phyloP scores from a whole-genome alignment of 768 basidiomycete genomes.

The Collybiopsis luxurians region DNA sequence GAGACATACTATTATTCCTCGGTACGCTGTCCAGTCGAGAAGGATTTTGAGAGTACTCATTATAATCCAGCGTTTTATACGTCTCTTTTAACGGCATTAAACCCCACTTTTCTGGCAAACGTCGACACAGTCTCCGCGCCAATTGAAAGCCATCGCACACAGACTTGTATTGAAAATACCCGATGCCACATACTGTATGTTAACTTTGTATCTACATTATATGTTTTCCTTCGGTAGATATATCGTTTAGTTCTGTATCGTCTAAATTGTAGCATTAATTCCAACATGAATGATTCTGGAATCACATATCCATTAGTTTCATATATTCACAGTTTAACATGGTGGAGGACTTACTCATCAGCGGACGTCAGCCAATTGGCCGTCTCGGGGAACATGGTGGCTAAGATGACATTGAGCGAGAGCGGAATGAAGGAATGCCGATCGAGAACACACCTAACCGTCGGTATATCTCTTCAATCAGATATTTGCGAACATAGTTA shows the following conservation, averaged over 20 bases:
- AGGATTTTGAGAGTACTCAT: background rate
- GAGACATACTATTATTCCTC: background rate
- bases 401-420: constrained; percentile 23
- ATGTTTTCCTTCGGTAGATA: no score
- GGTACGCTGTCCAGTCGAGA: background rate
- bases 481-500: constrained; percentile 43
- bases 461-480: constrained; percentile 65
- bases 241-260: background rate
- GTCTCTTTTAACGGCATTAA: background rate
- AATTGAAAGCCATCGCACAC: background rate
- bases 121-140: background rate
- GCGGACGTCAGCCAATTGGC: constrained; percentile 55
- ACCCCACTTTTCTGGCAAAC: background rate
- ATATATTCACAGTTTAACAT: background rate
- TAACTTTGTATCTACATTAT: no score
- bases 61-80: background rate
- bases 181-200: no score
- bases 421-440: background rate
- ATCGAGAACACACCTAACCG: constrained; percentile 47
- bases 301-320: background rate
- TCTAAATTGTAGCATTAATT: constrained; percentile 48
- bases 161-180: no score
- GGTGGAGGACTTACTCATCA: constrained; percentile 44
- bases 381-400: constrained; percentile 62
- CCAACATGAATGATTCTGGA: constrained; percentile 56